These are phyloP conservation scores for Penicillium paneum DNA, from an alignment of 2,329 filamentous ascomycete species.

Conservation along the genomic window DNA sequence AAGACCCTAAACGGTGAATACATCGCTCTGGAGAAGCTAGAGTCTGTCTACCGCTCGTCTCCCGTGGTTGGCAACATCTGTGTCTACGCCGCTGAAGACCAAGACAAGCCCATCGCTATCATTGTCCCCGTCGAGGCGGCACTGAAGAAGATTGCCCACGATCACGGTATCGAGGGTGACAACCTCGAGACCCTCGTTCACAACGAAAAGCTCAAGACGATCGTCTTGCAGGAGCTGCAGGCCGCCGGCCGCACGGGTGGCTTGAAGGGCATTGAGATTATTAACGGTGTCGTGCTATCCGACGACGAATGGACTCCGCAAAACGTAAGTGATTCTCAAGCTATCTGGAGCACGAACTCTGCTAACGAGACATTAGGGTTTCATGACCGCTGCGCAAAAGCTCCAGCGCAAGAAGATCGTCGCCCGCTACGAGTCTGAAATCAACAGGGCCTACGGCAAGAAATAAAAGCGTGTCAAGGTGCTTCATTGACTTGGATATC, in stretches of 20 bases:
- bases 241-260: slow-evolving; percentile 35
- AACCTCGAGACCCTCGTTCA: slow-evolving; percentile 64
- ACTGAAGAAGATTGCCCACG: slow-evolving; percentile 54
- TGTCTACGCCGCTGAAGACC: slow-evolving; percentile 72
- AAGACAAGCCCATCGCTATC: slow-evolving; percentile 77
- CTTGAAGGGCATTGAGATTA: slow-evolving; percentile 42
- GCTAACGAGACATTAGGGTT: slow-evolving; percentile 48
- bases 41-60: slow-evolving; percentile 80
- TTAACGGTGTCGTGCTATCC: slow-evolving; percentile 44
- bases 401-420: slow-evolving; percentile 68
- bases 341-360: neutral
- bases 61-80: slow-evolving; percentile 82
- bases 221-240: slow-evolving; percentile 43
- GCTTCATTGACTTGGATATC: slow-evolving; percentile 4
- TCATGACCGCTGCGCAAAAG: slow-evolving; percentile 69
- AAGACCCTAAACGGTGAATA: slow-evolving; percentile 96
- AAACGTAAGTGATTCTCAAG: slow-evolving; percentile 31
- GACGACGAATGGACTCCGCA: slow-evolving; percentile 48
- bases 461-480: slow-evolving; percentile 25
- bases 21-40: slow-evolving; percentile 92
- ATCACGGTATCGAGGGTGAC: slow-evolving; percentile 62
- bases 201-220: slow-evolving; percentile 41
- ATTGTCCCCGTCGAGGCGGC: slow-evolving; percentile 62
- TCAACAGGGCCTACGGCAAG: slow-evolving; percentile 59
- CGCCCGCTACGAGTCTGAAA: slow-evolving; percentile 59